Percentiles rank a stretch among this genome's conserved stretches.
Conservation (phyloP, 176 grass and related monocot species). For the Cenchrus americanus region DNA sequence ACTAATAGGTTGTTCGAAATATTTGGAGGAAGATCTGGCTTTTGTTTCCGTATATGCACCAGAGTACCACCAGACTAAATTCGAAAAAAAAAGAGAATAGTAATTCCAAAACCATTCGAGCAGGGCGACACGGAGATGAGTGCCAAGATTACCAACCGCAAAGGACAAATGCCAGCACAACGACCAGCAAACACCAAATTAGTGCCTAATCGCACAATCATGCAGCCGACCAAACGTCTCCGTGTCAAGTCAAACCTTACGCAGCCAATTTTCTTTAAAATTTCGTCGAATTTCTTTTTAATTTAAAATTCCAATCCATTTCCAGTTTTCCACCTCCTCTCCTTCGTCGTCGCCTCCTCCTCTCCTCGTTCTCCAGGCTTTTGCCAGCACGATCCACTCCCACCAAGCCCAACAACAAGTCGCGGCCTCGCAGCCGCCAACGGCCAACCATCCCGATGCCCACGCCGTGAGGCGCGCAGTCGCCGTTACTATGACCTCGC, state of each 20-base stretch:
- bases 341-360: neutral
- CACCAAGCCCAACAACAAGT: neutral
- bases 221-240: neutral
- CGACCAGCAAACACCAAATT: neutral
- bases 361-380: neutral
- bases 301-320: neutral
- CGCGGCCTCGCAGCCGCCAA: neutral
- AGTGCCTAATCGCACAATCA: neutral
- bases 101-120: too few relatives aligned
- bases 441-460: conserved; percentile 19
- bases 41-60: too few relatives aligned
- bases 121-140: neutral
- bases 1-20: too few relatives aligned
- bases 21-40: too few relatives aligned
- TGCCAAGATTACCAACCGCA: neutral
- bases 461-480: conserved; percentile 38
- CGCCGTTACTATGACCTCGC: conserved; percentile 43
- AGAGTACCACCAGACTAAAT: too few relatives aligned
- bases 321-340: neutral
- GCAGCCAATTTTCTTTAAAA: neutral
- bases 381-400: conserved; percentile 15
- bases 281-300: neutral
- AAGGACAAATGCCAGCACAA: neutral
- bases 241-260: neutral
- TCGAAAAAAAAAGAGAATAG: too few relatives aligned